These are phyloP conservation scores for Pleurotus sapidus DNA, from an alignment of 768 basidiomycete species.

Conservation along the genomic window DNA sequence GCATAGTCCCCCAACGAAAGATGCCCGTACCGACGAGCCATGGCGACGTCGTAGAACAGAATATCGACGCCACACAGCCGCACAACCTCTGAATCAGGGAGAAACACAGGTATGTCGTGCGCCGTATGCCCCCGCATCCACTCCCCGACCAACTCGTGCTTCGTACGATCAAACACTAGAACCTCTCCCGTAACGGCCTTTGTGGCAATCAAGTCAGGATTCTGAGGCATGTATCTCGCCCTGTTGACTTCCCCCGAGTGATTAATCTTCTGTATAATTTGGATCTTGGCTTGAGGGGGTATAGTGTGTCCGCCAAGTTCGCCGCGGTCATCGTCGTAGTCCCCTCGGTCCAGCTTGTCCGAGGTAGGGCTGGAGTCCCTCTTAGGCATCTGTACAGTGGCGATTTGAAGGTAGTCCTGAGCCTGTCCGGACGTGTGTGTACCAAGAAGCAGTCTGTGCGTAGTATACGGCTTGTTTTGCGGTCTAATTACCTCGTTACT, in stretches of 20 bases:
- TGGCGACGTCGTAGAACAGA: too few relatives aligned
- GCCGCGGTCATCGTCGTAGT: constrained; percentile 91
- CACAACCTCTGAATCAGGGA: too few relatives aligned
- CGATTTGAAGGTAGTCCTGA: constrained; percentile 94
- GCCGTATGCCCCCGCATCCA: too few relatives aligned
- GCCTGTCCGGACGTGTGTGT: constrained; percentile 97
- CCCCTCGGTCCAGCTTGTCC: constrained; percentile 72
- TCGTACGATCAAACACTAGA: constrained; percentile 93
- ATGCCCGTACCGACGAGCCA: too few relatives aligned
- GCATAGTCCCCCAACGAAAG: too few relatives aligned
- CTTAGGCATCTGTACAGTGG: constrained; percentile 90
- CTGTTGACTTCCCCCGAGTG: constrained; percentile 95
- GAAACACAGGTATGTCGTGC: too few relatives aligned
- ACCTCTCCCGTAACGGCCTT: constrained; percentile 92
- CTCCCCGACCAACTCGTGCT: too few relatives aligned
- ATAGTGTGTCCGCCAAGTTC: constrained; percentile 93
- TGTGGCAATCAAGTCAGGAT: constrained; percentile 94
- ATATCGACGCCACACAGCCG: too few relatives aligned
- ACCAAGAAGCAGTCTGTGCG: constrained; percentile 91
- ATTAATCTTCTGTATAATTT: constrained; percentile 91
- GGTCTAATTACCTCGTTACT: constrained; percentile 51
- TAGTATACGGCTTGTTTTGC: constrained; percentile 88
- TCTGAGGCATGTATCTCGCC: constrained; percentile 99
- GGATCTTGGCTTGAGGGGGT: constrained; percentile 81
- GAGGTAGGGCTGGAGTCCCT: constrained; percentile 64